A percentile compares a stretch with the other conserved stretches of the same genome.
These are phyloP conservation scores for Debaryomyces tyrocola DNA, from an alignment of 805 yeast species.

Conservation along the genomic window DNA sequence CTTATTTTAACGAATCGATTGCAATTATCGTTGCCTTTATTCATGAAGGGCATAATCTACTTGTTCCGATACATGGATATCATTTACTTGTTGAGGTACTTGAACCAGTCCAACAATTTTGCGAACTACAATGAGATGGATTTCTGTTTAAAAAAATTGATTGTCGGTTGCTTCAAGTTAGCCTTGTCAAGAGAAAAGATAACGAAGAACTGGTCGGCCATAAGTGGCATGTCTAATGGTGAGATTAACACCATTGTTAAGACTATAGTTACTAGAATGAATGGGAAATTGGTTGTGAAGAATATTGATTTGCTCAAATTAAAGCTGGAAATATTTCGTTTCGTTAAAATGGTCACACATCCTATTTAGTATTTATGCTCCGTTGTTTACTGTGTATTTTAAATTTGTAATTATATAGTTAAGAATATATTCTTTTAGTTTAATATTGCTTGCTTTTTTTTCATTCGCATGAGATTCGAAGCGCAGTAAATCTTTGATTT, in stretches of 20 bases:
- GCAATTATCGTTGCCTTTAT: constrained; percentile 32
- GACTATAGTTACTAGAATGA: constrained; percentile 37
- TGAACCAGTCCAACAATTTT: constrained; percentile 45
- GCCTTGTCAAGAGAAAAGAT: constrained; percentile 33
- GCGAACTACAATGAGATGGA: constrained; percentile 46
- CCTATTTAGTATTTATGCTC: neutral
- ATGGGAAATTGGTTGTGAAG: constrained; percentile 41
- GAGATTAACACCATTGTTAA: constrained; percentile 37
- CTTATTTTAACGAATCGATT: constrained; percentile 39
- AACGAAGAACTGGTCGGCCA: constrained; percentile 29
- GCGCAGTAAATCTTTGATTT: too few relatives aligned
- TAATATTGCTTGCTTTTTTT: too few relatives aligned
- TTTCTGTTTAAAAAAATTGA: constrained; percentile 38
- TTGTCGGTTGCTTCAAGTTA: constrained; percentile 42
- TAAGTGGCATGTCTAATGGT: constrained; percentile 37
- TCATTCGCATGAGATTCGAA: too few relatives aligned
- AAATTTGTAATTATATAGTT: neutral
- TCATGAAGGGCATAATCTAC: constrained; percentile 42
- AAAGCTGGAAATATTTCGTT: constrained; percentile 40
- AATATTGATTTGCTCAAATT: constrained; percentile 35
- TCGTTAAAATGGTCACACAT: constrained; percentile 41
- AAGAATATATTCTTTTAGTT: too few relatives aligned
- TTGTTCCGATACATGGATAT: constrained; percentile 48
- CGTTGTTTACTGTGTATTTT: neutral
- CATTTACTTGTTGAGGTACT: constrained; percentile 42